These are phyloP conservation scores for Uronychia setigera DNA, from an alignment of 73 alveolate genomes.

Conservation along the genomic window DNA sequence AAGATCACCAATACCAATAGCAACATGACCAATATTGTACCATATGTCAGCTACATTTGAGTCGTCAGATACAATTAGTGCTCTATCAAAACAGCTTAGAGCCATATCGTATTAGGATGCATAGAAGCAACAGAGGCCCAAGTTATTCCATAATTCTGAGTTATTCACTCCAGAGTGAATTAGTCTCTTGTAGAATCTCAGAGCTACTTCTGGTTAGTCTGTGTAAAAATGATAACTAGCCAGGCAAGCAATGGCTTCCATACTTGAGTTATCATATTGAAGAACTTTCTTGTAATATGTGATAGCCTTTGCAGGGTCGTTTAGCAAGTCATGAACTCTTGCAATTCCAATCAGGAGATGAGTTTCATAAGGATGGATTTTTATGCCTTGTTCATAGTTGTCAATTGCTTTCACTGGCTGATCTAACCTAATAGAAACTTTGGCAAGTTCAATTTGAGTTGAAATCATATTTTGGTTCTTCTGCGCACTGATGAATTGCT, in stretches of 20 bases:
- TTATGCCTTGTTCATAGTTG: slow-evolving; percentile 69
- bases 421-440: slow-evolving; percentile 93
- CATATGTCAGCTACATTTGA: slow-evolving; percentile 89
- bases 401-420: slow-evolving; percentile 97
- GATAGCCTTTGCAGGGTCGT: slow-evolving; percentile 85
- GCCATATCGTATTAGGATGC: slow-evolving; percentile 98
- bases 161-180: slow-evolving; percentile 95
- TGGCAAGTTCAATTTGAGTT: slow-evolving; percentile 88
- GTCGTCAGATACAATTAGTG: slow-evolving; percentile 88
- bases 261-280: slow-evolving; percentile 85
- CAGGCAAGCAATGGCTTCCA: slow-evolving; percentile 98
- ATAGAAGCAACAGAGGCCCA: slow-evolving; percentile 98
- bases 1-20: slow-evolving; percentile 94
- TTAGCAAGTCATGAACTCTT: slow-evolving; percentile 92
- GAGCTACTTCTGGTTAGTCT: slow-evolving; percentile 99
- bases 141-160: slow-evolving; percentile 98
- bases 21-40: slow-evolving; percentile 91
- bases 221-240: slow-evolving; percentile 98
- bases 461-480: slow-evolving; percentile 90
- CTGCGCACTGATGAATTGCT: slow-evolving; percentile 92
- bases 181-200: slow-evolving; percentile 95
- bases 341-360: slow-evolving; percentile 87
- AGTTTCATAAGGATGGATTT: slow-evolving; percentile 87
- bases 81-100: slow-evolving; percentile 93
- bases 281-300: slow-evolving; percentile 86